Base-by-base conservation (phyloP, 345 rosid genomes). In the Capsella bursapastoris region DNA sequence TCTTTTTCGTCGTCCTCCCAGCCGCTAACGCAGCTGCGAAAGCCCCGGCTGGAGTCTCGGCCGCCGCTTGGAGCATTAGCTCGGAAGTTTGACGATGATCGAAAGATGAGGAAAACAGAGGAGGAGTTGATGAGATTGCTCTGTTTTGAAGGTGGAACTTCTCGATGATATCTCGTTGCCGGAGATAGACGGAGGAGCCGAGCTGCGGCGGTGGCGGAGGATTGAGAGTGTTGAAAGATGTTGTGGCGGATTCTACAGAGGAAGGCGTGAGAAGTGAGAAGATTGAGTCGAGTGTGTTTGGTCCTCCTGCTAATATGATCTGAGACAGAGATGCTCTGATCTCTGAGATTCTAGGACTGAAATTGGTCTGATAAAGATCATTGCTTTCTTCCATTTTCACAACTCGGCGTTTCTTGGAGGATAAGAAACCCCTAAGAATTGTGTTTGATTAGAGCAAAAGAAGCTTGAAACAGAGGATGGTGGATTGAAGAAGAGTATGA, bases 151-250 rank as follows among this genome's bases (percentile, higher is more conserved):
- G 80, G 44, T 82, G 48, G 82, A 92, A 83, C 57, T 88, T 90
- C 41, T 83, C 83, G 62, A 90, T 82, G 6, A 86, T 86, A 57
- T 95, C 97, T 89, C 92, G 82, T 68, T 95, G 97, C 47, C 73
- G 92, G 76, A 89, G 91, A 80, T 95, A 95, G 49, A 88, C 94
- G 2, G 97, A 95, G 49, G 96, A 86, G 70, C 97, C 97, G 48
- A 90, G 59, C 5, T 92, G 92, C 60, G 38, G 57, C 1, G 37
- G 66, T 5, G 92, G 89, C 51, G 83, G 84, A 40, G 83, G 75
- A 56, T 44, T 27, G 43, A 62, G 22, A 14, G 28, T 32, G 57
- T 7, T 8, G 31, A 35, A 7, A 2, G 45, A 50, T 40, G 78
- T 38, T 58, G 86, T 66, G 57, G 71, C 2, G 41, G 71, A 29